These are phyloP conservation scores for Cerioporus squamosus DNA, from an alignment of 1,284 basidiomycete genomes.

Conservation along the genomic window DNA sequence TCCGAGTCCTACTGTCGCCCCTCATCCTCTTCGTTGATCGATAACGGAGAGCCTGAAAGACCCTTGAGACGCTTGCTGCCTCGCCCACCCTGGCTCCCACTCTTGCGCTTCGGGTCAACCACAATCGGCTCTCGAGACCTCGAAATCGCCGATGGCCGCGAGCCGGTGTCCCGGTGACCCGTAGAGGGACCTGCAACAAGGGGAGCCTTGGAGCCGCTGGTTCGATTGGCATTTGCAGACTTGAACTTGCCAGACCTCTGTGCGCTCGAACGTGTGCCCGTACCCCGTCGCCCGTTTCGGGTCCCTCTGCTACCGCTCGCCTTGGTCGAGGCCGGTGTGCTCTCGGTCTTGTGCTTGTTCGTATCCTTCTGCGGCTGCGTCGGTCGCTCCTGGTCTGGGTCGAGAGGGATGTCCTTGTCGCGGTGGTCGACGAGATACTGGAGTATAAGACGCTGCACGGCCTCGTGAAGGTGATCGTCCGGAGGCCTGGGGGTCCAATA, in stretches of 20 bases:
- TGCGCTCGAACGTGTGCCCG: too few species aligned
- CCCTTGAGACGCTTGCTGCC: not conserved
- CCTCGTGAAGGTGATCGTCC: slow-evolving; percentile 3
- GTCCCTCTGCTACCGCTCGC: too few species aligned
- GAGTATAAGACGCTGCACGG: slow-evolving; percentile 1
- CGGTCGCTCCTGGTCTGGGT: not conserved
- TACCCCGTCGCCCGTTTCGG: too few species aligned
- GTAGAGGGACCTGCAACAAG: too few species aligned
- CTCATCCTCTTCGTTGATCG: not conserved
- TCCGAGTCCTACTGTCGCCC: too few species aligned
- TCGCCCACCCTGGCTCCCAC: not conserved
- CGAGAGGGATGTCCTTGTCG: not conserved
- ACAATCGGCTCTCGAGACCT: not conserved
- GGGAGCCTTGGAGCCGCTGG: too few species aligned
- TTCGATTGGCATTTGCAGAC: too few species aligned
- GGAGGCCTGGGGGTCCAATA: not conserved
- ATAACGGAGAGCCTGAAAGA: not conserved
- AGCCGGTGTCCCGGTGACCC: too few species aligned
- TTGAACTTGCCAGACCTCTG: too few species aligned
- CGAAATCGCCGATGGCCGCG: too few species aligned
- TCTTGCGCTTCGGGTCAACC: not conserved
- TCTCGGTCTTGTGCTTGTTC: not conserved
- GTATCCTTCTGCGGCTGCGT: not conserved
- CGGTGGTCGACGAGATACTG: not conserved
- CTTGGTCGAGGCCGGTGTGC: too few species aligned